Evolutionary conservation across 805 yeast genomes (phyloP), one percentile per base, ranked within the genome.

Genomic region (Ogataea paraovalis): DNA sequence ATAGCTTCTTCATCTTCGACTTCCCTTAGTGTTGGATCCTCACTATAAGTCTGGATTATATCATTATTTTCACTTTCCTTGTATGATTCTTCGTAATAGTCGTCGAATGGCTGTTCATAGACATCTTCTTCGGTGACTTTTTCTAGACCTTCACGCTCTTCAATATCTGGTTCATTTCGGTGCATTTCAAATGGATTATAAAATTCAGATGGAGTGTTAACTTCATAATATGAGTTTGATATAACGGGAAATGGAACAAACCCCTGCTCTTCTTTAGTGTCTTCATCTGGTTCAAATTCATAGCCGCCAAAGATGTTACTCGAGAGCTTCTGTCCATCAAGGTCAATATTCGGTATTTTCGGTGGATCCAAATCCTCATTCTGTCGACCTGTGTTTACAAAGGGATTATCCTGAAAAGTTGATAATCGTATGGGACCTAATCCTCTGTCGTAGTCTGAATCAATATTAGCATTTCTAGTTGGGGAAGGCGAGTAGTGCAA

Each of bases 201-300:
- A 22, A 53, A 51, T 42, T 59, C 56, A 16, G 51, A 53, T 14
- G 61, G 62, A 3, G 64, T 55, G 37, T 66, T 66, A 20, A 66
- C 44, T 10, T 68, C 69, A 40, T 65, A 66, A 48, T 57, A 67
- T 2, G 70, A 63, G 43, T 65, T 65, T 12, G 58, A 57, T 20
- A 61, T 49, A 6, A 53, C 58, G 2, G 71, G 72, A 43, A 66
- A 68, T 13, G 71, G 70, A 2, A 59, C 63, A 52, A 67, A 67
- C n/a, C 58, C 57, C 16, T n/a, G 20, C 9, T 34, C 38, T 34
- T n/a, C 38, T 10, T 34, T 34, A 5, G 38, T 34, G 14, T 55
- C 45, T 13, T 54, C 59, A 1, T 53, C 51, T 18, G 53, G 60
- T 2, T 56, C 62, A 40, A 50, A 50, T 19, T 61, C 57, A 42